Conservation (phyloP, 768 basidiomycete species). For the Tulasnella sp. region DNA sequence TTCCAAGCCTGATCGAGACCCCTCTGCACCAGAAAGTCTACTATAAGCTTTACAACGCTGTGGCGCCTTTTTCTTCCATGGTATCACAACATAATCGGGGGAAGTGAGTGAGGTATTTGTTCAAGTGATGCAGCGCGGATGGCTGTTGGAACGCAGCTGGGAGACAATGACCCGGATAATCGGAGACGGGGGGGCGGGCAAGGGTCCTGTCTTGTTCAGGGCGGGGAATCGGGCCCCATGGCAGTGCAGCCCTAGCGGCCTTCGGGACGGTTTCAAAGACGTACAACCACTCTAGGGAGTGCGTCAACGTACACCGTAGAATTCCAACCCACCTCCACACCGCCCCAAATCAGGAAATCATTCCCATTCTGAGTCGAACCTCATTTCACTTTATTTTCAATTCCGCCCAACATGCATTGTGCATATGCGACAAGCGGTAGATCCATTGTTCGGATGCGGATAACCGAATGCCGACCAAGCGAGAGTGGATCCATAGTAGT, state of each 20-base stretch:
- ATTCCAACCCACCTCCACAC: no score
- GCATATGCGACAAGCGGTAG: not conserved
- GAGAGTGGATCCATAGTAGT: not conserved
- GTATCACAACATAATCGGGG: not conserved
- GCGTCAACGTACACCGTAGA: not conserved
- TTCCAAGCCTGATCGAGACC: not conserved
- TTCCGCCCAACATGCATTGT: not conserved
- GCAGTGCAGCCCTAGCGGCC: not conserved
- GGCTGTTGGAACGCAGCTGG: not conserved
- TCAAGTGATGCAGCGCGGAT: not conserved
- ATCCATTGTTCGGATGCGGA: not conserved
- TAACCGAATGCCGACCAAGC: not conserved
- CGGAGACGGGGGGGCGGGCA: not conserved
- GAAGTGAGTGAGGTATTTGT: not conserved
- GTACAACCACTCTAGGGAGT: not conserved
- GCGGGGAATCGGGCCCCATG: not conserved
- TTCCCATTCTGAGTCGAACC: not conserved
- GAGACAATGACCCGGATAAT: not conserved
- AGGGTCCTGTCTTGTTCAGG: not conserved
- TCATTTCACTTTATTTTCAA: not conserved
- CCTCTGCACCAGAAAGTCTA: not conserved
- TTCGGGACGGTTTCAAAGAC: not conserved
- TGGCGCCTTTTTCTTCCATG: not conserved
- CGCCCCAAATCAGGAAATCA: not conserved
- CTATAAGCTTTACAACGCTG: not conserved